Evolutionary conservation across 345 rosid genomes (phyloP), one percentile per base, ranked within the genome.

Genomic region (Erysimum cheiranthoides): DNA sequence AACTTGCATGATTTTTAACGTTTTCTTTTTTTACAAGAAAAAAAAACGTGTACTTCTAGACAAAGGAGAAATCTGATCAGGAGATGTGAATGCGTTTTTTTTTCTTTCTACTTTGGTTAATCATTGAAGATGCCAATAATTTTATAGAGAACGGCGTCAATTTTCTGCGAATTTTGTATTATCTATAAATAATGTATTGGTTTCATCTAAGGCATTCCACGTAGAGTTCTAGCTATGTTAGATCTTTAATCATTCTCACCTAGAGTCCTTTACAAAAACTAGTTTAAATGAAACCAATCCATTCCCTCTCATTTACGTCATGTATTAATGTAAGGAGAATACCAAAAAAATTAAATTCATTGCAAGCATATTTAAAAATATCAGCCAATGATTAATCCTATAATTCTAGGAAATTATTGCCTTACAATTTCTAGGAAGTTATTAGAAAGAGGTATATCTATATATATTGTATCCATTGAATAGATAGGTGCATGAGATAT

Each of bases 1-100:
- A 69, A 25, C 51, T 46, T 76, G 75, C 70, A 70, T 56, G 53
- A 12, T 64, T 65, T 38, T 57, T 71, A 77, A 64, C 61, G 67
- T 64, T 64, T 46, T 63, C 65, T 10, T 25, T 70, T 63, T 46
- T 30, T 36, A 32, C 61, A 77, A 71, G 14, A 5, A 30, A 64
- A 6, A 11, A 46, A 62, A 77, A 64, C 80, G 72, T 71, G 54
- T 71, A 45, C 75, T 53, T 61, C 57, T 61, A 16, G 6, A 46
- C 40, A 12, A 35, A 25, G 51, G 47, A n/a, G 5, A 28, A 42
- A 52, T 6, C 30, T 50, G 34, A 50, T 32, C 52, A 69, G 16
- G 57, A 77, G 40, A 34, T 70, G 31, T 53, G 70, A 70, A 76
- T 69, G 5, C 1, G 5, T 1, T 9, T 53, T 21, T 21, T 60